Percentiles rank a stretch among this genome's conserved stretches.
phyloP scores from a whole-genome alignment of 2,329 filamentous ascomycete species.

The Xylariaceae sp. region DNA sequence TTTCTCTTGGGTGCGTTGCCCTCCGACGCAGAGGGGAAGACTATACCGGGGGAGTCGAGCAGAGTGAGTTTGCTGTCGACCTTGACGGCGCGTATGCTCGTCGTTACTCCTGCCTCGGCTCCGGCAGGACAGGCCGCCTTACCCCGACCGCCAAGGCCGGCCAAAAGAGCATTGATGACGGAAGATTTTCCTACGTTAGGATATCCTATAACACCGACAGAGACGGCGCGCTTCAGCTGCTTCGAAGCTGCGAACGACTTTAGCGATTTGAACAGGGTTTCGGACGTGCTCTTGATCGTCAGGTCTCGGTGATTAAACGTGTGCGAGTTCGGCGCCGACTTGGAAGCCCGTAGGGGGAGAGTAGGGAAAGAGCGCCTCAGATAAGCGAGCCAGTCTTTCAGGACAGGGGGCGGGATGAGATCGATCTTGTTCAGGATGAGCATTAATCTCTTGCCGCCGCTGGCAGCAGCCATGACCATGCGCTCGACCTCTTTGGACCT shows the following conservation, averaged over 20 bases:
- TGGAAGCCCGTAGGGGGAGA: conserved; percentile 78
- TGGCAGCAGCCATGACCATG: conserved; percentile 81
- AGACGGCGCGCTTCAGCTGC: conserved; percentile 82
- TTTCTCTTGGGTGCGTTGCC: conserved; percentile 33
- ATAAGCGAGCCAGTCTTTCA: conserved; percentile 79
- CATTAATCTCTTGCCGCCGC: conserved; percentile 79
- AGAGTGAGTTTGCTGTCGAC: conserved; percentile 91
- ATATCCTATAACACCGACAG: conserved; percentile 90
- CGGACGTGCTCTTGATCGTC: conserved; percentile 78
- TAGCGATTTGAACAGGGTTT: conserved; percentile 79
- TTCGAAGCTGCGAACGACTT: conserved; percentile 82
- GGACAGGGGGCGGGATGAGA: conserved; percentile 72
- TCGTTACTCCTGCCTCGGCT: conserved; percentile 89
- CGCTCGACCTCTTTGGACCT: conserved; percentile 87
- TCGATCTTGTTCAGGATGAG: conserved; percentile 96
- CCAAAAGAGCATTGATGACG: conserved; percentile 87
- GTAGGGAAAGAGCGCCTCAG: conserved; percentile 88
- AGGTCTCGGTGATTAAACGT: conserved; percentile 90
- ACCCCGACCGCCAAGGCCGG: conserved; percentile 63
- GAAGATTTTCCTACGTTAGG: conserved; percentile 96
- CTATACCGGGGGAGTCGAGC: conserved; percentile 89
- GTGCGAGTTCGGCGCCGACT: conserved; percentile 75
- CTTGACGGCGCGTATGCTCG: conserved; percentile 82
- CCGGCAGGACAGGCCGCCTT: conserved; percentile 75
- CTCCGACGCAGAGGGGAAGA: conserved; percentile 66